Conservation (phyloP, 2,329 filamentous ascomycete genomes). For the Apiospora marii region DNA sequence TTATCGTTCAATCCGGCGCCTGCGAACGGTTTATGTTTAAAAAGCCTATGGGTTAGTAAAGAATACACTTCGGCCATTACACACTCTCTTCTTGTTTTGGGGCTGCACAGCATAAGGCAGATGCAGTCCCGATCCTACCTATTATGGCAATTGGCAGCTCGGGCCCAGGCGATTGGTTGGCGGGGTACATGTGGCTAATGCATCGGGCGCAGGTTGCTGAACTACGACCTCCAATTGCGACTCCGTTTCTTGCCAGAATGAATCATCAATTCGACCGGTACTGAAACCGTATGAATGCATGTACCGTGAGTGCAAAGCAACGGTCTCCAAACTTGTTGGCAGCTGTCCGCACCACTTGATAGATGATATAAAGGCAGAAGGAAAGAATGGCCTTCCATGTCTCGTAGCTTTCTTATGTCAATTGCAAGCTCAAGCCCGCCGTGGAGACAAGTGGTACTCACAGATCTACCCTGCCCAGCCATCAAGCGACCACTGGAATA, state of each 20-base stretch:
- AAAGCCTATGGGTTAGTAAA: neutral
- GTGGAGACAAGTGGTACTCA: neutral
- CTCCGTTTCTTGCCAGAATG: neutral
- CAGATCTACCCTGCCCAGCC: neutral
- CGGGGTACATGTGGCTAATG: conserved; percentile 9
- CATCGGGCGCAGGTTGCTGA: neutral
- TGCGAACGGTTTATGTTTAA: neutral
- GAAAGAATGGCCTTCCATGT: neutral
- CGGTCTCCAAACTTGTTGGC: neutral
- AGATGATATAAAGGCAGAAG: neutral
- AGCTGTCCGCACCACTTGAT: neutral
- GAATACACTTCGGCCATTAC: neutral
- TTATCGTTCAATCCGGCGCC: neutral
- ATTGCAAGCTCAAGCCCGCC: neutral
- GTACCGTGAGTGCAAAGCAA: neutral
- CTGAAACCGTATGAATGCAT: neutral
- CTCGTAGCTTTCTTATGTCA: neutral
- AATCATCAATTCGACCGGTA: neutral
- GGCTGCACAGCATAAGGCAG: neutral
- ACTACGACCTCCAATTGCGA: neutral
- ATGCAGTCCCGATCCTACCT: neutral
- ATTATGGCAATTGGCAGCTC: neutral
- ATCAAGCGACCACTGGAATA: no score
- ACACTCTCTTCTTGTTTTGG: neutral
- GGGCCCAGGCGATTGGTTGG: neutral